phyloP scores from a whole-genome alignment of 805 yeast genomes.

The Wickerhamomyces bovis region DNA sequence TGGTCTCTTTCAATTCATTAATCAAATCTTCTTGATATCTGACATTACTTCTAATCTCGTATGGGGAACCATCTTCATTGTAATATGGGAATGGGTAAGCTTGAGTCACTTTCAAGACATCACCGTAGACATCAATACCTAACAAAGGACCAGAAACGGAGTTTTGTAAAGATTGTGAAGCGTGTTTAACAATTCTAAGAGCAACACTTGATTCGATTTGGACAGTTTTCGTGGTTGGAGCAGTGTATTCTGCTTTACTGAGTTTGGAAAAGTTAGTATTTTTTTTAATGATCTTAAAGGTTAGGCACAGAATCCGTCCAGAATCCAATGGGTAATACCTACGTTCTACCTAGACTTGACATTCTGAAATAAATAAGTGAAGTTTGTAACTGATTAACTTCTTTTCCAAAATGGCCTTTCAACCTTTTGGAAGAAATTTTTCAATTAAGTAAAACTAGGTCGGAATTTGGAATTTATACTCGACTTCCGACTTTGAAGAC shows the following conservation, averaged over 20 bases:
- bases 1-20: slow-evolving; percentile 53
- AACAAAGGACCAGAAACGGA: slow-evolving; percentile 64
- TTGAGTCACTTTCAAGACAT: slow-evolving; percentile 44
- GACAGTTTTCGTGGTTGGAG: slow-evolving; percentile 16
- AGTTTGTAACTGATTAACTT: not conserved
- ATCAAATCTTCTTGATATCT: slow-evolving; percentile 66
- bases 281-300: too few relatives aligned
- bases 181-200: slow-evolving; percentile 58
- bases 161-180: slow-evolving; percentile 56
- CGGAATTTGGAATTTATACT: too few relatives aligned
- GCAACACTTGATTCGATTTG: slow-evolving; percentile 32
- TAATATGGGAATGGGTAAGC: slow-evolving; percentile 60
- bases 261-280: slow-evolving; percentile 1
- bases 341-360: slow-evolving; percentile 2
- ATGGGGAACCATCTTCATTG: slow-evolving; percentile 56
- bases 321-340: not conserved
- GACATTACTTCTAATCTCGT: slow-evolving; percentile 53
- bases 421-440: not conserved
- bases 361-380: not conserved
- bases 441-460: not conserved
- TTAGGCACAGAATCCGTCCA: too few relatives aligned
- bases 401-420: not conserved
- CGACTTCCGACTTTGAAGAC: not conserved
- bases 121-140: slow-evolving; percentile 59
- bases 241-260: slow-evolving; percentile 10